phyloP scores from a whole-genome alignment of 192 early-diverging fungal species.

The Gaertneriomyces sp. region DNA sequence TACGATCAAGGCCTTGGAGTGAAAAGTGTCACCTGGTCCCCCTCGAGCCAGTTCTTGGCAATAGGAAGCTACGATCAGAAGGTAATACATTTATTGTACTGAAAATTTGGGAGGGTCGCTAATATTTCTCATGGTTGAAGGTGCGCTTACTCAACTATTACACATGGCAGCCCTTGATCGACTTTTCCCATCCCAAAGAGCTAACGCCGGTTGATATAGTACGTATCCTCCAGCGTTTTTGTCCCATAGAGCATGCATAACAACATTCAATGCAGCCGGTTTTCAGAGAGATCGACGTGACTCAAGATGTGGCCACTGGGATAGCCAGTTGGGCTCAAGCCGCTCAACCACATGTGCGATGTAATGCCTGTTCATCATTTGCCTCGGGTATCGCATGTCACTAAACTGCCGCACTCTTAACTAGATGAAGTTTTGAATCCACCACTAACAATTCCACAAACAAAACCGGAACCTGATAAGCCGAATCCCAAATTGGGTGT shows the following conservation, averaged over 20 bases:
- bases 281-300: constrained; percentile 31
- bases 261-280: constrained; percentile 16
- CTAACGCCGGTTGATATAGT: constrained; percentile 35
- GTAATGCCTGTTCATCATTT: constrained; percentile 17
- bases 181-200: constrained; percentile 55
- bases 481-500: constrained; percentile 73
- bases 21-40: constrained; percentile 71
- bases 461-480: constrained; percentile 63
- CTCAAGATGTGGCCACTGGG: constrained; percentile 15
- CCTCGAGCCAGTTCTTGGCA: constrained; percentile 70
- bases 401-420: neutral
- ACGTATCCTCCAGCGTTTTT: neutral
- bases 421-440: constrained; percentile 56
- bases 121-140: constrained; percentile 32
- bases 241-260: neutral
- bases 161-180: constrained; percentile 64
- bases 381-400: neutral
- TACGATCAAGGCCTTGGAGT: constrained; percentile 70
- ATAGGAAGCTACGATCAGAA: constrained; percentile 85
- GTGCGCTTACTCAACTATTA: constrained; percentile 67
- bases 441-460: constrained; percentile 51
- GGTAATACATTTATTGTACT: constrained; percentile 35
- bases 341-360: constrained; percentile 30
- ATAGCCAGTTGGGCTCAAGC: constrained; percentile 27
- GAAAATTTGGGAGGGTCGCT: neutral